Evolutionary conservation across 192 early-diverging fungal genomes (phyloP), one percentile per base, ranked within the genome.

Genomic region (Backusella morwellensis): DNA sequence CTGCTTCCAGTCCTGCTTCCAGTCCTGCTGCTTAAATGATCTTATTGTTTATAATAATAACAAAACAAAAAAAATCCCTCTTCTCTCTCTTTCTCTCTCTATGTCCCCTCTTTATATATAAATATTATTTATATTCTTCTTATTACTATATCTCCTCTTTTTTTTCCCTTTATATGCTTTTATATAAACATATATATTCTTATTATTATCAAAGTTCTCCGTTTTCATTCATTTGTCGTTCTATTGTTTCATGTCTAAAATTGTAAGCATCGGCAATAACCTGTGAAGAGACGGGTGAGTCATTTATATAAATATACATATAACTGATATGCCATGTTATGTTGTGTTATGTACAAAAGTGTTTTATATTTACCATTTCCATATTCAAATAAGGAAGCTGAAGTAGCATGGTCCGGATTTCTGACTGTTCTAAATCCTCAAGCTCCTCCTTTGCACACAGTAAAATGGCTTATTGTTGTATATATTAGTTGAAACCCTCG

Each of bases 381-480:
- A 94, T 90, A 68, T 94, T 89, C 82, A 93, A 73, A 54, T 71
- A 66, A 17, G 96, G 95, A 78, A 97, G 87, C 35, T 92, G 86
- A 74, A 94, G 80, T 74, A 97, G 80, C 81, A 94, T 86, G 6
- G 92, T 90, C 66, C 93, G 87, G 69, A 97, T 97, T 76, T 97
- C 95, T 1, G 93, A 94, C 82, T 95, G 92, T 77, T 97, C 96
- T 66, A 96, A 77, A 35, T 96, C 94, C 76, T 97, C 96, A 19
- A 97, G 85, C 41, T 86, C 88, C 59, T 95, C 95, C 74, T 92
- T 93, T 21, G 87, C 73, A 21, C 88, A 84, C 36, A 80, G 85
- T 66, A 97, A 83, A 36, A 97, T 89, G 15, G 96, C 95, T 83
- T 75, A 15, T 14, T n/a, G 7, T 59, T 6, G 3, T 63, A 11